Base-by-base conservation (phyloP, 2,329 filamentous ascomycete genomes). In the Taxawa tesnikishii region DNA sequence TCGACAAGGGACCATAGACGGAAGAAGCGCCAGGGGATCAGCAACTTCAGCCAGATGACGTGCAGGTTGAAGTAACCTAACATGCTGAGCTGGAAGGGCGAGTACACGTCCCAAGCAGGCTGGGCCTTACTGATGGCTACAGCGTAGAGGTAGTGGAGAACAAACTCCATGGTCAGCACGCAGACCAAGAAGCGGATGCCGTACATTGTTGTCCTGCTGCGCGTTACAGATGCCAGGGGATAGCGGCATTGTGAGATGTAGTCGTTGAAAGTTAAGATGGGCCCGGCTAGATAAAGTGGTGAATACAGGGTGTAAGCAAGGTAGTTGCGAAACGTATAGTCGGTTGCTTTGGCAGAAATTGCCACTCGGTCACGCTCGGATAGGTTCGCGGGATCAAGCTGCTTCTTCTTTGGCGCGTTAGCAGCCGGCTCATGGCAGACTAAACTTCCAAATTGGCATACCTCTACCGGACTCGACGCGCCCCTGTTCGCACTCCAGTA, bases 21-120 rank as follows among this genome's bases (percentile, higher is more conserved):
- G 71, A 96, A 96, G 55, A 96, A 79, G n/a, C 90, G 81, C 87
- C 88, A 98, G 1, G 90, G 90, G 6, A 98, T 74, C 4, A 98
- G 75, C 1, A 98, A 75, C 55, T 98, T 98, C 28, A 98, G 70
- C 92, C 92, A 98, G 55, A 98, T 92, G 51, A 94, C 75, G 60
- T 94, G 83, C 9, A 98, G 75, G 57, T 94, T 94, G 66, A 96
- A 92, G 63, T 81, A 94, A 23, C 84, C 90, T 9, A 98, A 70
- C 62, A 98, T 76, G 49, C 75, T 81, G 26, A 98, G 73, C 54
- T 98, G 84, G 27, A 82, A 78, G 0, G 90, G 78, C 0, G 84
- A 82, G 61, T 94, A 96, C 15, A 75, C 63, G 16, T 67, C 65
- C 90, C 90, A 98, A 40, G 76, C 65, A 0, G 87, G 85, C 13